Conservation (phyloP, 345 rosid species). For the Eucalyptus globulus region DNA sequence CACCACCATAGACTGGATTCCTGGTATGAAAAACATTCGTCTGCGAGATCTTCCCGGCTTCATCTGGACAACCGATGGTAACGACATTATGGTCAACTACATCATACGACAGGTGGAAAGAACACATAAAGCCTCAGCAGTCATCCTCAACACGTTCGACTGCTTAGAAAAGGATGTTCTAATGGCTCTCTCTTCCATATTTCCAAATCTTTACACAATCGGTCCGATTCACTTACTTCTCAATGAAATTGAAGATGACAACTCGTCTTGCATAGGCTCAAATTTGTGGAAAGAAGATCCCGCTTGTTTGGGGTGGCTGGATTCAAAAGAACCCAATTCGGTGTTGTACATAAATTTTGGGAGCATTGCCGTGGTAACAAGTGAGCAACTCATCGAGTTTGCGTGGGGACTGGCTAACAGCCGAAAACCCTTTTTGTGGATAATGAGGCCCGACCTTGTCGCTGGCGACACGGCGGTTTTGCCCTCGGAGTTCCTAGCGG, state of each 20-base stretch:
- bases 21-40: conserved; percentile 17
- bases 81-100: conserved; percentile 23
- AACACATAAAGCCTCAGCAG: conserved; percentile 11
- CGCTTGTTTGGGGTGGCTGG: conserved; percentile 3
- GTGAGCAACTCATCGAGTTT: conserved; percentile 2
- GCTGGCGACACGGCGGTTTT: not conserved
- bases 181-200: not conserved
- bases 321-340: not conserved
- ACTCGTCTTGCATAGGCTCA: not conserved
- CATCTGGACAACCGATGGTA: conserved; percentile 12
- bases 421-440: conserved; percentile 1
- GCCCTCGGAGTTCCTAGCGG: not conserved
- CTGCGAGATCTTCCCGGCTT: conserved; percentile 36
- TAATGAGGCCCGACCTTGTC: conserved; percentile 2
- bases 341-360: conserved; percentile 9
- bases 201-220: not conserved
- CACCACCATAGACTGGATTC: conserved; percentile 31
- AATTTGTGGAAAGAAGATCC: conserved; percentile 12
- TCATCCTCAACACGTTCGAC: conserved; percentile 29
- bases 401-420: conserved; percentile 13
- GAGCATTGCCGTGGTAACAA: not conserved
- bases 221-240: conserved; percentile 7
- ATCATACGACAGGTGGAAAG: not conserved
- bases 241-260: not conserved
- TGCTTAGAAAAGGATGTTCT: conserved; percentile 14